Base-by-base conservation (phyloP, 2,329 filamentous ascomycete genomes). In the Botrytis medusae region DNA sequence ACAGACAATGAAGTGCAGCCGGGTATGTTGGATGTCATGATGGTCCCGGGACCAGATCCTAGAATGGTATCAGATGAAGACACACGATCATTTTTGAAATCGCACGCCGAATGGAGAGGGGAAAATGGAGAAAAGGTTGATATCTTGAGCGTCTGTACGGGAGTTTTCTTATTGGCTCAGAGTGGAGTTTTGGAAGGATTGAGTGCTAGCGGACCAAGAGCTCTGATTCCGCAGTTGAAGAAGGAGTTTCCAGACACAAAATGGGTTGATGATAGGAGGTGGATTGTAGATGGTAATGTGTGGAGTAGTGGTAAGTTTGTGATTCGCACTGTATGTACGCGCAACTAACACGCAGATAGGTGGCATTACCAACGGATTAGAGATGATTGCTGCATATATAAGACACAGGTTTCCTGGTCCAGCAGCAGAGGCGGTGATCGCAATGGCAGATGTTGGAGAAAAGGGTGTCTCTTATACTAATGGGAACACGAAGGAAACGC, bases 311-410 rank as follows among this genome's bases (percentile, higher is more conserved):
- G 86, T 79, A 74, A 61, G 77, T 57, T 32, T 20, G 22, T 32
- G 32, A 64, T 68, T 68, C 18, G 34, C 18, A 34, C 32, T 57
- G 4, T 69, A 37, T 48, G 10, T 62, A 16, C 48, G 51, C n/a
- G 34, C 32, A 18, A 37, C 74, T 77, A 61, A 77, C 60, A n/a
- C 40, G 22, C 40, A 34, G 29, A 51, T 46, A 78, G 77, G 77
- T n/a, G 86, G 85, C 69, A 80, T 88, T 71, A 88, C 87, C 20
- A 88, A 88, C 74, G 86, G 86, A 46, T 88, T 88, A 76, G 87
- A 89, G 73, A 82, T 89, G 71, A 84, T 88, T 62, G 84, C 85
- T 29, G 86, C 86, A 3, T 89, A 88, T 77, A 83, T 84, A 14
- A 83, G 85, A 51, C 80, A 82, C 9, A 82, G 81, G 61, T 81